Percentiles rank a stretch among this genome's conserved stretches.
These are phyloP conservation scores for Fonsecaea monophora DNA, from an alignment of 2,329 filamentous ascomycete species.

Conservation along the genomic window DNA sequence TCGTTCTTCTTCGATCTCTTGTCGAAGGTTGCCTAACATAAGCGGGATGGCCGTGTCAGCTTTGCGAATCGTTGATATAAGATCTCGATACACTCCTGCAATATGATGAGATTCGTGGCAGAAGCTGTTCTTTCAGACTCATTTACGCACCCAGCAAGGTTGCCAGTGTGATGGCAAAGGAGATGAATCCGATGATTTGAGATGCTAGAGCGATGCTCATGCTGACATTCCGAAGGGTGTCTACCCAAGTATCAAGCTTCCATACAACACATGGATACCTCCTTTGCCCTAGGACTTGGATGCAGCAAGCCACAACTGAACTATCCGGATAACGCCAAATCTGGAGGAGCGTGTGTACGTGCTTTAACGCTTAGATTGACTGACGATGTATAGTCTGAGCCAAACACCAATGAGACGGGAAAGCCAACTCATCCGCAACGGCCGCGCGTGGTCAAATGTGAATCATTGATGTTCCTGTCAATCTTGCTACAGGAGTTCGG, in stretches of 20 bases:
- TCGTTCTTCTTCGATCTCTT: constrained; percentile 36
- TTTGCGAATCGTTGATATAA: constrained; percentile 35
- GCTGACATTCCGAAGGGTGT: not conserved
- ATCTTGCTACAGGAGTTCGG: not conserved
- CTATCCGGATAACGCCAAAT: not conserved
- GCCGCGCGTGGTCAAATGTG: not conserved
- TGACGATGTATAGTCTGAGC: not conserved
- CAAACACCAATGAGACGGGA: not conserved
- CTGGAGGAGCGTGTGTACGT: not conserved
- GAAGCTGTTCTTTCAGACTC: not conserved
- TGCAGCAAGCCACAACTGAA: not conserved
- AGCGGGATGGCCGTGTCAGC: constrained; percentile 33
- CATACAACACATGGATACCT: not conserved
- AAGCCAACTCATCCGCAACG: not conserved
- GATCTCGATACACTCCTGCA: constrained; percentile 35
- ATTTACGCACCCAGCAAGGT: constrained; percentile 36
- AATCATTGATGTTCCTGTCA: not conserved
- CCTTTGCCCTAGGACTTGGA: not conserved
- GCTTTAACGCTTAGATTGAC: not conserved
- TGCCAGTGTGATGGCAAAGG: constrained; percentile 35
- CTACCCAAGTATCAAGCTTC: not conserved
- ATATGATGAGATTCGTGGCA: constrained; percentile 8
- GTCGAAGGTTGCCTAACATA: constrained; percentile 36
- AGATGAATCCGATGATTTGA: constrained; percentile 37
- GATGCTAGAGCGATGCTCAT: constrained; percentile 28